Evolutionary conservation across 305 asterid species (phyloP).

Genomic region (Fraxinus sp.): DNA sequence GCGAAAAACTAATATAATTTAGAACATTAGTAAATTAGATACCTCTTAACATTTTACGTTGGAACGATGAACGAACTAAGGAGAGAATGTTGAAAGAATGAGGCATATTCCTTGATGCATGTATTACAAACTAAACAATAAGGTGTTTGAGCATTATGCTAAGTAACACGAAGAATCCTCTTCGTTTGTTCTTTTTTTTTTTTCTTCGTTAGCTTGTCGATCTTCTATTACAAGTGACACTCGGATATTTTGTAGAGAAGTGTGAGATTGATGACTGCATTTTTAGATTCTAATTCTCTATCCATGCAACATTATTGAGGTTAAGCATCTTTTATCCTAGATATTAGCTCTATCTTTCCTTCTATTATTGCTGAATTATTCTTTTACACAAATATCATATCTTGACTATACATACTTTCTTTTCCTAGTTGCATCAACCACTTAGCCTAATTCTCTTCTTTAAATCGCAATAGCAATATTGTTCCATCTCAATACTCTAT

Average conservation of each 20-base stretch:
- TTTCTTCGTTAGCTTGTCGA: neutral
- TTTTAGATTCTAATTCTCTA: conserved; percentile 61
- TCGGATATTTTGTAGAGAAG: conserved; percentile 5
- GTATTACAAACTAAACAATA: conserved; percentile 1
- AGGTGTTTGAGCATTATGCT: neutral
- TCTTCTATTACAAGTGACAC: conserved; percentile 6
- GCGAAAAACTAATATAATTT: conserved; percentile 1
- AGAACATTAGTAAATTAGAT: neutral
- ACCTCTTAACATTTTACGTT: neutral
- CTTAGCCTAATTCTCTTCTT: conserved; percentile 32
- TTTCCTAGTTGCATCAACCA: conserved; percentile 39
- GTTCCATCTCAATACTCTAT: conserved; percentile 20
- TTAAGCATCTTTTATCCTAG: conserved; percentile 58
- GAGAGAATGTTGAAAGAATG: conserved; percentile 26
- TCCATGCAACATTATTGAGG: conserved; percentile 53
- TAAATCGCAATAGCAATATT: conserved; percentile 24
- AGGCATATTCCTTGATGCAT: conserved; percentile 38
- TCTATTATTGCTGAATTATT: conserved; percentile 53
- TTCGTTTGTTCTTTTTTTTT: neutral
- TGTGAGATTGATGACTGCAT: conserved; percentile 23
- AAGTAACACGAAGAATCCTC: conserved; percentile 11
- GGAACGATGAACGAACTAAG: conserved; percentile 14
- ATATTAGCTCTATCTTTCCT: conserved; percentile 37
- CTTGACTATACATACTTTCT: conserved; percentile 26
- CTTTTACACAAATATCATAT: conserved; percentile 23